Base-by-base conservation (phyloP, 352 stramenopile species). In the Globisporangium emineosum region DNA sequence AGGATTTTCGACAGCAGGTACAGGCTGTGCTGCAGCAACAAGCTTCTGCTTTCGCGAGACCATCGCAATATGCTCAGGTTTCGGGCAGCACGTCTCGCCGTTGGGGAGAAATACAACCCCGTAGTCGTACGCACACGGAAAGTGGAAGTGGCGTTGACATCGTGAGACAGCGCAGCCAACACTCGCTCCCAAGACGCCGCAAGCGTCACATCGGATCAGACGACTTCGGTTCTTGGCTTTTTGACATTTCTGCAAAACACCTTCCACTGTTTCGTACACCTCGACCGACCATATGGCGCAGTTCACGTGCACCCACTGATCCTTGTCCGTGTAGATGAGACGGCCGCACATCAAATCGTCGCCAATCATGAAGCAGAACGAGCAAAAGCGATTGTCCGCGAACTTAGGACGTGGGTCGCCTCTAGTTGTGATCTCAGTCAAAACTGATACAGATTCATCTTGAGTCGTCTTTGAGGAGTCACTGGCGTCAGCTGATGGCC, bases 271-370 rank as follows among this genome's bases (percentile, higher is more conserved):
- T 69, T 97, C 93, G 56, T 82, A 98, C 25, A 97, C 93, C 72
- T 98, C 91, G 37, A 90, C 91, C 7, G 89, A 98, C 92, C 92
- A 98, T 17, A 97, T 58, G 2, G 88, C 91, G 73, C 95, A 98
- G 63, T 96, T 97, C 7, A 93, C 70, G 70, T 98, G 95, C 5
- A 97, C 84, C 89, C 90, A 98, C 29, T 89, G 76, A 45, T 96
- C 86, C 23, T 81, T 67, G 21, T 95, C 84, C 0, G 86, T 81
- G 66, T 92, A 93, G 6, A 97, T 58, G 27, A 97, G 72, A 2
- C 90, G 79, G 10, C 90, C 90, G 47, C 83, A 92, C 12, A 77
- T 63, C 32, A 75, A 65, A 49, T 83, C 76, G 52, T 97, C 90
- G 7, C 89, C 90, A 49, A 90, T 77, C 60, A 90, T 83, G 27